These are phyloP conservation scores for Cladosporium austrohemisphaericum DNA, from an alignment of 2,329 filamentous ascomycete genomes.

Conservation along the genomic window DNA sequence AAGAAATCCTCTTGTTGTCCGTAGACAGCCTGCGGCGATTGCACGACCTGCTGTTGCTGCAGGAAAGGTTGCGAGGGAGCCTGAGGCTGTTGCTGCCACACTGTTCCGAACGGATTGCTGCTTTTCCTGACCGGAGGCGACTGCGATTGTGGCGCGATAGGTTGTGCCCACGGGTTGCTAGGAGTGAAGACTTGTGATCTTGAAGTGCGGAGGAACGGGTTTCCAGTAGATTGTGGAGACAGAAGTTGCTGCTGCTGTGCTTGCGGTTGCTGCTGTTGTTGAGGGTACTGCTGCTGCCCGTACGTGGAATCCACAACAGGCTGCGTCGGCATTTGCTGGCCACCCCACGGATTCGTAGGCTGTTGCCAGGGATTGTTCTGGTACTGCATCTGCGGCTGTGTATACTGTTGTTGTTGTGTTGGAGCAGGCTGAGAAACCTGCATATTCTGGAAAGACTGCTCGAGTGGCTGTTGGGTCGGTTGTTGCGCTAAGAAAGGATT, in stretches of 20 bases:
- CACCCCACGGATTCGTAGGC: constrained; percentile 30
- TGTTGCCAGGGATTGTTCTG: constrained; percentile 25
- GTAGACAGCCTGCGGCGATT: constrained; percentile 27
- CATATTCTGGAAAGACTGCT: constrained; percentile 62
- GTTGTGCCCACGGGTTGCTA: constrained; percentile 41
- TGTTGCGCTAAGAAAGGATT: constrained; percentile 64
- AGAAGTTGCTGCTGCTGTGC: constrained; percentile 22
- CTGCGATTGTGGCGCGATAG: constrained; percentile 38
- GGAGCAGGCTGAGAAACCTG: constrained; percentile 50
- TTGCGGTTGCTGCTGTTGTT: constrained; percentile 24
- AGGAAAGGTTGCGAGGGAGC: constrained; percentile 18
- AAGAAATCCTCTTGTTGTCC: constrained; percentile 30
- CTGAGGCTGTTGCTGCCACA: constrained; percentile 8
- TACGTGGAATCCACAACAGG: constrained; percentile 21
- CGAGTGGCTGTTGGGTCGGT: constrained; percentile 32
- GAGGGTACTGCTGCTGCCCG: constrained; percentile 25
- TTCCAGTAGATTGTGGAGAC: constrained; percentile 52
- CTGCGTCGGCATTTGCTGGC: constrained; percentile 24
- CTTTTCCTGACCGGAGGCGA: constrained; percentile 18
- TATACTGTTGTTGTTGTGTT: constrained; percentile 16
- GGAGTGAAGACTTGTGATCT: constrained; percentile 42
- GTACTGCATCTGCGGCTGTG: constrained; percentile 21
- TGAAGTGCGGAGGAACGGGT: constrained; percentile 41
- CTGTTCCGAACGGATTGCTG: constrained; percentile 18
- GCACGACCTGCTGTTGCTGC: constrained; percentile 31